Base-by-base conservation (phyloP, 257 asterid genomes). In the Striga asiatica region DNA sequence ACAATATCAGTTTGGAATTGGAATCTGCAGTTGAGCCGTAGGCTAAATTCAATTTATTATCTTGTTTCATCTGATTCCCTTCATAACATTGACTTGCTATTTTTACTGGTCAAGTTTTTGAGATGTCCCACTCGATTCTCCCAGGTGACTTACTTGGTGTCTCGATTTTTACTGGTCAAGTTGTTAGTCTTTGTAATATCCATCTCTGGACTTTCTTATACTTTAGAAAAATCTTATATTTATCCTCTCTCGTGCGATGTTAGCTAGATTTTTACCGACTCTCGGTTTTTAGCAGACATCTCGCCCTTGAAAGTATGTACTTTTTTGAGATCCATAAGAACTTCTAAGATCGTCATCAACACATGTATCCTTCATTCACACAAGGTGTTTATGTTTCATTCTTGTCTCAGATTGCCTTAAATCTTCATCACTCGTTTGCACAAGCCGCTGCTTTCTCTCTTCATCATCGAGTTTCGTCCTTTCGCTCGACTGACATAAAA, bases 351-450 rank as follows among this genome's bases (percentile, higher is more conserved):
- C 65, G 71, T 56, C 71, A 56, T 64, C 63, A 56, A 34, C 64
- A 57, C 14, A 65, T 29, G 56, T 56, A 43, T 70, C 77, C 12
- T 73, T 70, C 29, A 46, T 58, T 39, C 69, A 84, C n/a, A 3
- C 67, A 58, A 73, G 71, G 20, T 75, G 79, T 66, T 87, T 80
- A 42, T 83, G 63, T 70, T 84, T 86, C 63, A 64, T 65, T 67
- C 63, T 69, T 8, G 74, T 70, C 68, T 76, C 83, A 41, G 82
- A 66, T 59, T 73, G 70, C 66, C 61, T 52, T 2, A 48, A 58
- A 59, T 63, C 65, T 43, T 62, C 77, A 57, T 69, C 78, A 50
- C 61, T 65, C 61, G 63, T 62, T 67, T 74, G 76, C 59, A 46
- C 64, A 47, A 69, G 60, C 68, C 61, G 50, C 58, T 67, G 67